phyloP scores from a whole-genome alignment of 768 basidiomycete genomes.

The Tubosaeta sp. region DNA sequence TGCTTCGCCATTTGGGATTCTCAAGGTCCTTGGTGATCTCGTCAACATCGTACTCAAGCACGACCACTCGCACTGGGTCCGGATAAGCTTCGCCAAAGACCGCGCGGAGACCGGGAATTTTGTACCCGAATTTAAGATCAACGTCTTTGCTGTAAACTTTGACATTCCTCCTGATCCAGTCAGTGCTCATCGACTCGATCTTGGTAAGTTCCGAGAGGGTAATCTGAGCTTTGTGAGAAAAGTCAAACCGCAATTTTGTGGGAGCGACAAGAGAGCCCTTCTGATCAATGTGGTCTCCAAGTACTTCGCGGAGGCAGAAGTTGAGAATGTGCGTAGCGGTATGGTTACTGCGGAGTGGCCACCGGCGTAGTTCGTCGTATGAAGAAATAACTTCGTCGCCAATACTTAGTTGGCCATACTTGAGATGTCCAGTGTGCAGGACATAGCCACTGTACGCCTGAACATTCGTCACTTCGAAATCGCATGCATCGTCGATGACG shows the following conservation, averaged over 20 bases:
- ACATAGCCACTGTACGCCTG: slow-evolving; percentile 96
- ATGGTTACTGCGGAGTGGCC: slow-evolving; percentile 97
- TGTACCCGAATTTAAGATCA: slow-evolving; percentile 67
- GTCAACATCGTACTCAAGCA: slow-evolving; percentile 82
- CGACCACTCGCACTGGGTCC: slow-evolving; percentile 94
- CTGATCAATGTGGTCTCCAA: slow-evolving; percentile 97
- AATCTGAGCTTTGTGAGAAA: slow-evolving; percentile 92
- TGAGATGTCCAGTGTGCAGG: slow-evolving; percentile 84
- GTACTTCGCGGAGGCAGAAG: slow-evolving; percentile 84
- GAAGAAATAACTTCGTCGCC: slow-evolving; percentile 82
- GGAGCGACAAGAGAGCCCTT: slow-evolving; percentile 97
- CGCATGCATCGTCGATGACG: slow-evolving; percentile 83
- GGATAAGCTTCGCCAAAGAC: slow-evolving; percentile 99
- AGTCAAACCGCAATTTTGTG: slow-evolving; percentile 95
- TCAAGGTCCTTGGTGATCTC: slow-evolving; percentile 82
- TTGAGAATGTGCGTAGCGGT: slow-evolving; percentile 99
- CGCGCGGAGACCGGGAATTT: slow-evolving; percentile 91
- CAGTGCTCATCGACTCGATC: slow-evolving; percentile 79
- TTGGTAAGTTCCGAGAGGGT: slow-evolving; percentile 67
- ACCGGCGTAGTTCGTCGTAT: slow-evolving; percentile 94
- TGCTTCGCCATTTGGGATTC: slow-evolving; percentile 86
- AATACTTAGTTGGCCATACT: slow-evolving; percentile 79
- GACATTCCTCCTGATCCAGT: slow-evolving; percentile 90
- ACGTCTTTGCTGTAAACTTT: slow-evolving; percentile 87
- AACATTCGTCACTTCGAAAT: slow-evolving; percentile 92